A percentile compares a stretch with the other conserved stretches of the same genome.
phyloP scores from a whole-genome alignment of 78 protist species.

The Corallochytrium limacisporum region DNA sequence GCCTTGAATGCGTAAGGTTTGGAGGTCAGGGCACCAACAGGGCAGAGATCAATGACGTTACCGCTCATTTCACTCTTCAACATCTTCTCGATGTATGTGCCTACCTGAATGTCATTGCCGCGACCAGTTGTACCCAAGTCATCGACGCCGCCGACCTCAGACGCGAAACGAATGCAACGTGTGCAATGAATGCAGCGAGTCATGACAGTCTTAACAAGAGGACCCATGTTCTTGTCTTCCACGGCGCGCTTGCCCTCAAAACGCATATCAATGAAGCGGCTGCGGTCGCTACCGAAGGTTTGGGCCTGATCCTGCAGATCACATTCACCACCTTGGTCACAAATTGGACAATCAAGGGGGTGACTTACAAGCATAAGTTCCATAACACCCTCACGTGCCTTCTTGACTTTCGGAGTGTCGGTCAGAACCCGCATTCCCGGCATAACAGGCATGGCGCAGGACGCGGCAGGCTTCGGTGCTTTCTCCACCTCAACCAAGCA shows the following conservation, averaged over 20 bases:
- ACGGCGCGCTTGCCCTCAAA: slow-evolving; percentile 45
- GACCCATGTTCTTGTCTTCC: slow-evolving; percentile 63
- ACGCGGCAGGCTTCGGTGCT: slow-evolving; percentile 58
- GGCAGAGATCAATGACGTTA: slow-evolving; percentile 68
- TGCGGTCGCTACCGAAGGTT: slow-evolving; percentile 31
- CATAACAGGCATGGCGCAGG: slow-evolving; percentile 63
- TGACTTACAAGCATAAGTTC: slow-evolving; percentile 66
- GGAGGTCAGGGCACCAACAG: slow-evolving; percentile 69
- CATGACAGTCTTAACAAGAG: slow-evolving; percentile 63
- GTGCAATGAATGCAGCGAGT: slow-evolving; percentile 77
- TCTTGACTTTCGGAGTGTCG: slow-evolving; percentile 37
- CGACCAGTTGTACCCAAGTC: slow-evolving; percentile 62
- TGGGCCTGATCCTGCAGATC: slow-evolving; percentile 56
- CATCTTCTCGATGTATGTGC: slow-evolving; percentile 17
- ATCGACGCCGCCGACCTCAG: slow-evolving; percentile 44
- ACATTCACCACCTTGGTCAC: slow-evolving; percentile 76
- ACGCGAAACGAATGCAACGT: slow-evolving; percentile 60
- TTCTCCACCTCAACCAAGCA: slow-evolving; percentile 70
- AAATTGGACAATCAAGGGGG: slow-evolving; percentile 67
- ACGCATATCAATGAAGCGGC: slow-evolving; percentile 27
- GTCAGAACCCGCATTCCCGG: slow-evolving; percentile 56
- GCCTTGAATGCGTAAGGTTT: slow-evolving; percentile 51
- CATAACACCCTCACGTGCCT: slow-evolving; percentile 71
- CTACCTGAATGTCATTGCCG: slow-evolving; percentile 60
- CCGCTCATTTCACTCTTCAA: slow-evolving; percentile 41